These are phyloP conservation scores for Diaporthe citriasiana DNA, from an alignment of 2,329 filamentous ascomycete genomes.

Conservation along the genomic window DNA sequence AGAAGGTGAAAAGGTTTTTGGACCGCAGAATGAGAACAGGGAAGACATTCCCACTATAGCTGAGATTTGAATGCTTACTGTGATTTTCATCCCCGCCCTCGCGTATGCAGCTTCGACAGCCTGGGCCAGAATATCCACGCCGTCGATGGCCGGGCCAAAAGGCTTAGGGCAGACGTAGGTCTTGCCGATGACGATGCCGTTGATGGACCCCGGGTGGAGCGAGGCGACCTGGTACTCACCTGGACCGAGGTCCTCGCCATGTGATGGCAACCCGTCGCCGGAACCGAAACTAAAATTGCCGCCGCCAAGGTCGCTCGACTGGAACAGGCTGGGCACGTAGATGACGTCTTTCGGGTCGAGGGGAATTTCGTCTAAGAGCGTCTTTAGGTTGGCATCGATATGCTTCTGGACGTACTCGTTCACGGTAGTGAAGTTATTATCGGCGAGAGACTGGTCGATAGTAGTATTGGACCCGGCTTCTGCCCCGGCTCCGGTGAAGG, in stretches of 20 bases:
- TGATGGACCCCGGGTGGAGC: background rate
- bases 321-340: background rate
- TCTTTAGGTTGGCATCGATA: background rate
- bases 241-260: background rate
- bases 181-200: background rate
- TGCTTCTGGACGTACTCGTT: constrained; percentile 3
- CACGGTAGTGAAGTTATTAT: background rate
- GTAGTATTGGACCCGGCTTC: background rate
- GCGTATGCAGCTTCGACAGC: background rate
- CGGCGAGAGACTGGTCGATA: background rate
- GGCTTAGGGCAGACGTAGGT: background rate
- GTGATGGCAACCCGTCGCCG: background rate
- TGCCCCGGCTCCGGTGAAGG: background rate
- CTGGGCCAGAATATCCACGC: background rate
- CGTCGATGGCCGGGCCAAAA: background rate
- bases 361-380: background rate
- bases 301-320: background rate
- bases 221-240: background rate
- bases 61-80: too few relatives aligned
- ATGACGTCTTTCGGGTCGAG: background rate
- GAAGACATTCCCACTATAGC: too few relatives aligned
- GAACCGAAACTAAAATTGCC: background rate
- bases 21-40: too few relatives aligned
- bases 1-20: too few relatives aligned
- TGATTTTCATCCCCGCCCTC: background rate